Conservation (phyloP, 2,329 filamentous ascomycete genomes). For the Akanthomyces muscarius region DNA sequence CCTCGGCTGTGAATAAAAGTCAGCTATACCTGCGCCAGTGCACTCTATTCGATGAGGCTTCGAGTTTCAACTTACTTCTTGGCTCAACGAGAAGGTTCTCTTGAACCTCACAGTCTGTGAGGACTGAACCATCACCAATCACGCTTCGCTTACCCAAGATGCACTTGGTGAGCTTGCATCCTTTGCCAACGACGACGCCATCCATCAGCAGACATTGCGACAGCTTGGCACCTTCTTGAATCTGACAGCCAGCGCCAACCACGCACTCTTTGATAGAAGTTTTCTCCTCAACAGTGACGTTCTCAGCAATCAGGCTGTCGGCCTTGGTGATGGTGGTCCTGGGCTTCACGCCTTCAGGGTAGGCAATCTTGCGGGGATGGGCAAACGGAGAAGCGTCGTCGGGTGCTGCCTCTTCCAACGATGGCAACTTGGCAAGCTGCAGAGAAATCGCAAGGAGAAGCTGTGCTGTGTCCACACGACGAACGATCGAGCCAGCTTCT, state of each 20-base stretch:
- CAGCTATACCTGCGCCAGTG: conserved; percentile 18
- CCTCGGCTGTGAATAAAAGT: conserved; percentile 48
- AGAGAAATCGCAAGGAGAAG: conserved; percentile 79
- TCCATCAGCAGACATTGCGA: conserved; percentile 92
- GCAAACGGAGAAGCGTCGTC: conserved; percentile 66
- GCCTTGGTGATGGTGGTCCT: conserved; percentile 76
- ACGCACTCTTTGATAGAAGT: conserved; percentile 90
- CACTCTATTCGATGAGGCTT: conserved; percentile 6
- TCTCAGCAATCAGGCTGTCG: conserved; percentile 81
- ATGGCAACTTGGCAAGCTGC: conserved; percentile 79
- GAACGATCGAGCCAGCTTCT: conserved; percentile 60
- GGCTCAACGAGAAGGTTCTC: conserved; percentile 82
- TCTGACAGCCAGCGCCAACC: conserved; percentile 81
- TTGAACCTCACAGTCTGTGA: conserved; percentile 90
- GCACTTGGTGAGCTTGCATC: conserved; percentile 80
- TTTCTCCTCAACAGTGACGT: conserved; percentile 84
- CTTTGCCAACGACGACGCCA: conserved; percentile 77
- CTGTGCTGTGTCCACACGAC: conserved; percentile 82
- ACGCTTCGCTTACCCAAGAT: conserved; percentile 77
- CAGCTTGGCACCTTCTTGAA: conserved; percentile 79
- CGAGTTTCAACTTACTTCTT: conserved; percentile 51
- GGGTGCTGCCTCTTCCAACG: conserved; percentile 58
- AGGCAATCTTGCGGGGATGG: conserved; percentile 74
- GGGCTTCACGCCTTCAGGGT: conserved; percentile 75
- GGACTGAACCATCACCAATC: conserved; percentile 74